phyloP scores from a whole-genome alignment of 495 filamentous ascomycete species.

The Usnea hakonensis region DNA sequence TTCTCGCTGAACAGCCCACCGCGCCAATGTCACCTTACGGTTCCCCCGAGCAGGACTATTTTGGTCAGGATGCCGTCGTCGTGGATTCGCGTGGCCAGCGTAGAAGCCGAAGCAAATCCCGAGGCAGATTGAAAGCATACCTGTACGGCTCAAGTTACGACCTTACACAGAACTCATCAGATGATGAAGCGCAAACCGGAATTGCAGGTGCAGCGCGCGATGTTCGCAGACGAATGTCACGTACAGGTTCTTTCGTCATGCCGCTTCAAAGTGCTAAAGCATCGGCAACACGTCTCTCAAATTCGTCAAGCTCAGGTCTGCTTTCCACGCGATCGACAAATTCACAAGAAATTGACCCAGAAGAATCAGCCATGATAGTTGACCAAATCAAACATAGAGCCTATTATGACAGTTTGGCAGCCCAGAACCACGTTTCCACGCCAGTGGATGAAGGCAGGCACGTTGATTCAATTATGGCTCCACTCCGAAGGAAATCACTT shows the following conservation, averaged over 20 bases:
- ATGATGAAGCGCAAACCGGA: slow-evolving; percentile 17
- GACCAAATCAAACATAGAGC: slow-evolving; percentile 25
- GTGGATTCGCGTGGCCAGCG: slow-evolving; percentile 19
- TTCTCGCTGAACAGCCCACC: slow-evolving; percentile 9
- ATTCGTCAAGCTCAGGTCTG: slow-evolving; percentile 11
- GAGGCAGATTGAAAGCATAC: slow-evolving; percentile 23
- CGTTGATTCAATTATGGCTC: slow-evolving; percentile 29
- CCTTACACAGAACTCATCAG: slow-evolving; percentile 14
- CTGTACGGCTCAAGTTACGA: slow-evolving; percentile 20
- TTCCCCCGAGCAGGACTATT: slow-evolving; percentile 21
- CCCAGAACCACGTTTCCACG: slow-evolving; percentile 22
- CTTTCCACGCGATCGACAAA: slow-evolving; percentile 1
- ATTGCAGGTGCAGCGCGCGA: slow-evolving; percentile 14
- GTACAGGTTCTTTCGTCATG: slow-evolving; percentile 15
- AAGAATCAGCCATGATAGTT: slow-evolving; percentile 18
- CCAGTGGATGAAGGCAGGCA: slow-evolving; percentile 25
- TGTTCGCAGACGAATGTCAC: slow-evolving; percentile 19
- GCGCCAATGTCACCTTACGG: slow-evolving; percentile 15
- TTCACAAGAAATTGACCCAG: slow-evolving; percentile 11
- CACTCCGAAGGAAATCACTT: slow-evolving; percentile 42
- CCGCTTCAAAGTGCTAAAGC: slow-evolving; percentile 19
- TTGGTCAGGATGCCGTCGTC: slow-evolving; percentile 15
- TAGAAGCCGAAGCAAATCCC: slow-evolving; percentile 21
- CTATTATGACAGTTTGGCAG: slow-evolving; percentile 21
- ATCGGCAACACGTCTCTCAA: slow-evolving; percentile 21